A percentile compares a stretch with the other conserved stretches of the same genome.
Conservation (phyloP, 2,329 filamentous ascomycete species). For the Neurospora crassa region DNA sequence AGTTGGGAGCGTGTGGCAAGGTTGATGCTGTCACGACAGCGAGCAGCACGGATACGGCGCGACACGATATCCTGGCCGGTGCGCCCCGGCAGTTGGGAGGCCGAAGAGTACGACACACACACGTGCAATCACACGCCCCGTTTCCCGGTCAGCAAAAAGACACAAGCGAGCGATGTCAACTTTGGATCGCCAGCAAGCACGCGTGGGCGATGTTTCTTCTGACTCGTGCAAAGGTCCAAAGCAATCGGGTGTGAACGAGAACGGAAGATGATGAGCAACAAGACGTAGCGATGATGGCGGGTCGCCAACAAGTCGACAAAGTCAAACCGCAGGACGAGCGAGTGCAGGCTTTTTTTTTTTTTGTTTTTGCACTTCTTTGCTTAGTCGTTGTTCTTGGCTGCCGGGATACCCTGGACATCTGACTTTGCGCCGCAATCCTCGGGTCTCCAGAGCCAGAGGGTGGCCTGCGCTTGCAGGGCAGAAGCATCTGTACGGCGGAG, state of each 20-base stretch:
- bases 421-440: neutral
- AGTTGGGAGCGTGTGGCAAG: constrained; percentile 14
- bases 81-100: constrained; percentile 5
- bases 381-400: neutral
- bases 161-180: neutral
- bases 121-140: neutral
- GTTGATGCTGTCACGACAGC: constrained; percentile 13
- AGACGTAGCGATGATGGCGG: neutral
- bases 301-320: neutral
- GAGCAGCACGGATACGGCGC: constrained; percentile 1
- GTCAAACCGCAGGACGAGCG: neutral
- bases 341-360: neutral
- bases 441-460: neutral
- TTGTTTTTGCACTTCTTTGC: neutral
- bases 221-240: neutral
- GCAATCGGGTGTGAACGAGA: neutral
- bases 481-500: neutral
- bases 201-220: neutral
- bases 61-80: constrained; percentile 4
- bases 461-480: neutral
- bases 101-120: constrained; percentile 1
- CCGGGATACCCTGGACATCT: neutral
- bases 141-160: neutral
- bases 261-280: neutral
- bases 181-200: neutral